Evolutionary conservation across 257 asterid species (phyloP), one percentile per base, ranked within the genome.

Genomic region (Capsicum pubescens): DNA sequence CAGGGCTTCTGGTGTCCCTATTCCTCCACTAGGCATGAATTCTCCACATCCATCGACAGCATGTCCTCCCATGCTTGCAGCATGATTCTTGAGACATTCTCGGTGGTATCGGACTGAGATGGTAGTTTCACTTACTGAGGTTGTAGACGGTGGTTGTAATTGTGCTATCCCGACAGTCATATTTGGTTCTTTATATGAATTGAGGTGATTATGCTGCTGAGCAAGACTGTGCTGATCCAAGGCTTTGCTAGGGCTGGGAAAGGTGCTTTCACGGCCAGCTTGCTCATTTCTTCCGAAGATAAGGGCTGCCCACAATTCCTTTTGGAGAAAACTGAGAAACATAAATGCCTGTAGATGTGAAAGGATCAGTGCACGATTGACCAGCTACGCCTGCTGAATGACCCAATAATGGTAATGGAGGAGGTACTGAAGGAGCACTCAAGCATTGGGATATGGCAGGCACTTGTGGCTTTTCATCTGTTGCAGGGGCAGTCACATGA

Each of bases 351-450:
- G 87, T 14, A 64, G 92, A 84, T 60, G 92, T 84, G 42, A 94
- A 63, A 32, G 87, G 87, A 39, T 94, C 95, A 2, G 93, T 92
- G 68, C 95, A 95, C 80, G 93, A 88, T 32, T 91, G 92, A 59
- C 97, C 97, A 60, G 93, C 91, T 67, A 92, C 90, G 71, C 98
- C 93, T 55, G 74, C 93, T 0, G 98, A 95, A 39, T 97, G 98
- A 17, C 97, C 89, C 63, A 92, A 85, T 35, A 81, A 70, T 0
- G 97, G 96, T 32, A 90, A 70, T 3, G 94, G 84, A 57, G 92
- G 98, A 85, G 91, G 91, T 14, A 88, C 59, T 77, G 90, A 46
- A 85, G 98, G 98, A 85, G 95, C 94, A 84, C 98, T 93, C 85
- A 90, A 87, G 19, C 98, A 97, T 89, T 98, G 91, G 5, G 98